phyloP scores from a whole-genome alignment of 1,284 basidiomycete genomes.

The Trametes hirsuta region DNA sequence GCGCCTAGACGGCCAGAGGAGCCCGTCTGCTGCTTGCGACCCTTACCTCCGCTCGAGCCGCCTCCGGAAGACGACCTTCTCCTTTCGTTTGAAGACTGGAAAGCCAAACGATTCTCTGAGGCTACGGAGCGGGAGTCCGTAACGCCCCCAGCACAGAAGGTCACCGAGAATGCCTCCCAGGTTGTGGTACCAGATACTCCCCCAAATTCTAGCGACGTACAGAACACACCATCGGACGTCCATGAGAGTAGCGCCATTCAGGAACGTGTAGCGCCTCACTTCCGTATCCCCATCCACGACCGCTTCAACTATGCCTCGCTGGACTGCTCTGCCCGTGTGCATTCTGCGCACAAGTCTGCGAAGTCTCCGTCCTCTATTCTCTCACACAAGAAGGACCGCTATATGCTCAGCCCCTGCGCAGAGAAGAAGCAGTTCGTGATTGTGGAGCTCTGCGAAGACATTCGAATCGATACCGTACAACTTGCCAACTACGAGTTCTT shows the following conservation, averaged over 20 bases:
- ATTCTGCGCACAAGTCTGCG: conserved; percentile 80
- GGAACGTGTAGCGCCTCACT: conserved; percentile 55
- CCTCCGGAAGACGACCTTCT: conserved; percentile 63
- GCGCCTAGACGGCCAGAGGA: conserved; percentile 52
- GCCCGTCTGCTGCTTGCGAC: conserved; percentile 70
- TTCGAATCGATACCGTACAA: conserved; percentile 94
- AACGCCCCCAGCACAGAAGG: conserved; percentile 17
- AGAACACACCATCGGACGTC: conserved; percentile 10
- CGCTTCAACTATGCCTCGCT: conserved; percentile 93
- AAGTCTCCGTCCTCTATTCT: conserved; percentile 88
- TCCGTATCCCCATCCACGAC: conserved; percentile 70
- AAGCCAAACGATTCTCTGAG: conserved; percentile 60
- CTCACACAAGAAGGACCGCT: conserved; percentile 89
- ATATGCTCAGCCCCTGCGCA: conserved; percentile 96
- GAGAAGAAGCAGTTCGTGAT: conserved; percentile 82
- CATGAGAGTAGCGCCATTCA: conserved; percentile 19
- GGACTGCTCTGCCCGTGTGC: conserved; percentile 94
- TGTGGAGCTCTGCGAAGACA: conserved; percentile 97
- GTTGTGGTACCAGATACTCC: conserved; percentile 8
- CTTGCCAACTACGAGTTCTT: conserved; percentile 99
- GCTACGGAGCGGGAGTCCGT: conserved; percentile 33
- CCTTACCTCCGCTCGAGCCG: conserved; percentile 50
- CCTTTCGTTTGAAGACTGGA: conserved; percentile 92
- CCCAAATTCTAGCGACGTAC: conserved; percentile 1
- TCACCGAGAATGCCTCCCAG: conserved; percentile 18